Base-by-base conservation (phyloP, 805 yeast species). In the Tetrapisispora iriomotensis region DNA sequence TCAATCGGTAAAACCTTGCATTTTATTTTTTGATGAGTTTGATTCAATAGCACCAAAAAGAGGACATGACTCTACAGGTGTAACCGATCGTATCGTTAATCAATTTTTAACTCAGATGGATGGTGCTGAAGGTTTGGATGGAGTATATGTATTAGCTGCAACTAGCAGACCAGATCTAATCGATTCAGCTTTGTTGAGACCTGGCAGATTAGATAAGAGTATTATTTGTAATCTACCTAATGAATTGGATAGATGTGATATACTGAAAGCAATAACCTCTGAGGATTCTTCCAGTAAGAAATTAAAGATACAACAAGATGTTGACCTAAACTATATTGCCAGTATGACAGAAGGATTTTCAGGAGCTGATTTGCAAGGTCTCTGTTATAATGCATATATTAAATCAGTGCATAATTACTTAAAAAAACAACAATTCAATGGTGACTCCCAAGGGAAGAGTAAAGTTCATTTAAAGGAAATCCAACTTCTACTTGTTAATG, bases 71-170 rank as follows among this genome's bases (percentile, higher is more conserved):
- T 84, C 95, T 1, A 88, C 97, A 0, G 97, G 97, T 41, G 97
- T 92, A 4, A 92, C 97, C 3, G 98, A 92, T 58, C 72, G 98
- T 50, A 96, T 92, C 29, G 98, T 92, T 20, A 92, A 92, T 62
- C 98, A 92, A 57, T 75, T 92, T 76, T 72, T 92, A 51, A 92
- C 98, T 0, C 96, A 92, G 58, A 88, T 92, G 95, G 98, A 92
- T 61, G 98, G 98, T 65, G 97, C 97, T 1, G 97, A 92, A 60
- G 96, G 97, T 0, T 67, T 88, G 22, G 96, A 88, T 51, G 96
- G 97, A 3, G 97, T 92, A 2, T 90, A 92, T 56, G 95, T 92
- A 0, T 67, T 92, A 20, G 97, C 97, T 0, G 98, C 97, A 1
- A 92, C 97, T 0, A 79, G 92, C 50, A 71, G 98, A 51, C 98